Conservation (phyloP, 306 rosid genomes). For the Senna siamea region DNA sequence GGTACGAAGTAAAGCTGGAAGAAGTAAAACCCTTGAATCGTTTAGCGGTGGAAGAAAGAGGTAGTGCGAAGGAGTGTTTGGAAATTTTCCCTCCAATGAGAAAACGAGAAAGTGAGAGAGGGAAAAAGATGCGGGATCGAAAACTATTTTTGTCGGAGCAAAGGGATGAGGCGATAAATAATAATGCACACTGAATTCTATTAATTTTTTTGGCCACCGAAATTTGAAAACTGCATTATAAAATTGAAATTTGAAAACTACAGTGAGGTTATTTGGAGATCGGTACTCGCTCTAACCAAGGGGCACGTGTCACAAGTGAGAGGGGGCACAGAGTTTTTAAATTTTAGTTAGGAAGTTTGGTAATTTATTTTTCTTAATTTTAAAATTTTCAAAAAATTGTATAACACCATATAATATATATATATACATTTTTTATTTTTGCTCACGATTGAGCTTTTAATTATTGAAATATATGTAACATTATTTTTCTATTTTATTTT, state of each 20-base stretch:
- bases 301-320: constrained; percentile 1
- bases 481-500: no score
- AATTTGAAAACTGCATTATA: neutral
- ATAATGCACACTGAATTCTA: constrained; percentile 1
- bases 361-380: no score
- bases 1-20: constrained; percentile 31
- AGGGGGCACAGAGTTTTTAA: neutral
- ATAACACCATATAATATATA: no score
- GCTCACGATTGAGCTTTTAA: no score
- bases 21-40: constrained; percentile 46
- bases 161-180: constrained; percentile 37
- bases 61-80: constrained; percentile 18
- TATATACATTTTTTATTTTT: no score
- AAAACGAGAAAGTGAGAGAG: constrained; percentile 54
- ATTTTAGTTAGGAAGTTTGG: neutral
- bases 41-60: constrained; percentile 40
- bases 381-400: no score
- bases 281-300: neutral
- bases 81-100: constrained; percentile 65
- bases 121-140: constrained; percentile 67
- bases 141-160: constrained; percentile 52
- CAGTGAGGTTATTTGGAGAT: neutral
- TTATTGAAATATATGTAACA: no score
- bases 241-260: neutral
- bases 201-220: neutral